phyloP scores from a whole-genome alignment of 306 rosid genomes.

The Pterocarpus macrocarpus region DNA sequence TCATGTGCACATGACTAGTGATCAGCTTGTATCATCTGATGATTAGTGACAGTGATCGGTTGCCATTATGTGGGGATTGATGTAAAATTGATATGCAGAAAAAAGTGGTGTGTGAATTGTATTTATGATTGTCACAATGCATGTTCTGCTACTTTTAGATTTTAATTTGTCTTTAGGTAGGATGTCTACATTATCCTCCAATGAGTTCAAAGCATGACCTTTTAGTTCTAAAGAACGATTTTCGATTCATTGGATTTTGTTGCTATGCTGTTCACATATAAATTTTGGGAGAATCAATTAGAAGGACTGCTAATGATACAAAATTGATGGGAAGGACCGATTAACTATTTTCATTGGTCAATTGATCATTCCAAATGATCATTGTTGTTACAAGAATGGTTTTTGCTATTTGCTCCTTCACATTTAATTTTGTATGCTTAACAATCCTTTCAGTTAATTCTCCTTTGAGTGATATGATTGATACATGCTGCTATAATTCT shows the following conservation, averaged over 20 bases:
- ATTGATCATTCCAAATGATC: not conserved
- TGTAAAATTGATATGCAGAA: too few relatives aligned
- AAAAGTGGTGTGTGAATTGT: not conserved
- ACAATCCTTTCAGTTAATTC: not conserved
- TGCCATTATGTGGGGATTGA: not conserved
- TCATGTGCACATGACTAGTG: not conserved
- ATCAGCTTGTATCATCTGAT: not conserved
- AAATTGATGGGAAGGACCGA: not conserved
- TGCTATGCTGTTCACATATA: slow-evolving; percentile 24
- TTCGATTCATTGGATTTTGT: slow-evolving; percentile 15
- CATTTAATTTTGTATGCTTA: not conserved
- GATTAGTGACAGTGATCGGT: too few relatives aligned
- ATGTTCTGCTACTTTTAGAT: slow-evolving; percentile 17
- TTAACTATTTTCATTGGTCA: not conserved
- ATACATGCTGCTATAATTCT: too few relatives aligned
- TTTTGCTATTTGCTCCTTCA: not conserved
- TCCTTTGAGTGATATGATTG: too few relatives aligned
- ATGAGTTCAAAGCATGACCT: slow-evolving; percentile 22
- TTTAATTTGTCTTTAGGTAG: slow-evolving; percentile 14
- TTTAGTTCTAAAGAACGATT: not conserved
- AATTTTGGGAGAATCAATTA: not conserved
- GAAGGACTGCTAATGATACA: not conserved
- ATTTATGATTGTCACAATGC: not conserved
- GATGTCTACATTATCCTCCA: not conserved
- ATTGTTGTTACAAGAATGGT: not conserved